Evolutionary conservation across 805 yeast genomes (phyloP).

Genomic region (Jamesozyma gamospora): DNA sequence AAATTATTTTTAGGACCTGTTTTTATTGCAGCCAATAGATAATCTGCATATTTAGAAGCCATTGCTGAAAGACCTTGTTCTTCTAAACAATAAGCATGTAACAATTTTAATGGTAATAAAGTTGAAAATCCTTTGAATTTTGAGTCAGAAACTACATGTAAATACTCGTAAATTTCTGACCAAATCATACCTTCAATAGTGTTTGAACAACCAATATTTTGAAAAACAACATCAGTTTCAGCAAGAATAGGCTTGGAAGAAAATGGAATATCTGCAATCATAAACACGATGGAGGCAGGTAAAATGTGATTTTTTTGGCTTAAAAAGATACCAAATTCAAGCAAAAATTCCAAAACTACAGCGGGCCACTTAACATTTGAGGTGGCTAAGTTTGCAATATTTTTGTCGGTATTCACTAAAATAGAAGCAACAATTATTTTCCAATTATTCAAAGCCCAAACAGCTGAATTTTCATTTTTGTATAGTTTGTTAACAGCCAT

Average conservation of each 20-base stretch:
- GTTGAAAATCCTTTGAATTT: constrained; percentile 37
- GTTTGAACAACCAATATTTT: constrained; percentile 31
- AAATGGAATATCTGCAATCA: constrained; percentile 40
- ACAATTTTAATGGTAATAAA: constrained; percentile 48
- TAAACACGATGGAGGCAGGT: constrained; percentile 38
- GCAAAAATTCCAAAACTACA: constrained; percentile 32
- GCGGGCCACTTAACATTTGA: constrained; percentile 17
- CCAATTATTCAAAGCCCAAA: constrained; percentile 47
- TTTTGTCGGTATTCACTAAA: constrained; percentile 24
- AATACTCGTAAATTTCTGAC: constrained; percentile 63
- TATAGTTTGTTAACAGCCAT: constrained; percentile 43
- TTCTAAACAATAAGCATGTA: constrained; percentile 58
- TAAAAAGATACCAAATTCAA: constrained; percentile 44
- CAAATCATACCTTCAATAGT: constrained; percentile 41
- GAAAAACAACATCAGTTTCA: constrained; percentile 30
- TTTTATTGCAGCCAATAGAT: constrained; percentile 33
- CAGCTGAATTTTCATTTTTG: constrained; percentile 31
- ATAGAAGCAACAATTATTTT: constrained; percentile 36
- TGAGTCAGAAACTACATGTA: constrained; percentile 26
- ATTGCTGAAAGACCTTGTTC: constrained; percentile 52
- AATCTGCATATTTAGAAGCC: constrained; percentile 57
- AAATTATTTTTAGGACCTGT: constrained; percentile 30
- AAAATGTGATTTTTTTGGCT: constrained; percentile 23
- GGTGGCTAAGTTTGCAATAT: neutral
- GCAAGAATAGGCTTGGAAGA: constrained; percentile 23